Conservation (phyloP, 2,329 filamentous ascomycete genomes). For the Davidsoniella neocaledoniae region DNA sequence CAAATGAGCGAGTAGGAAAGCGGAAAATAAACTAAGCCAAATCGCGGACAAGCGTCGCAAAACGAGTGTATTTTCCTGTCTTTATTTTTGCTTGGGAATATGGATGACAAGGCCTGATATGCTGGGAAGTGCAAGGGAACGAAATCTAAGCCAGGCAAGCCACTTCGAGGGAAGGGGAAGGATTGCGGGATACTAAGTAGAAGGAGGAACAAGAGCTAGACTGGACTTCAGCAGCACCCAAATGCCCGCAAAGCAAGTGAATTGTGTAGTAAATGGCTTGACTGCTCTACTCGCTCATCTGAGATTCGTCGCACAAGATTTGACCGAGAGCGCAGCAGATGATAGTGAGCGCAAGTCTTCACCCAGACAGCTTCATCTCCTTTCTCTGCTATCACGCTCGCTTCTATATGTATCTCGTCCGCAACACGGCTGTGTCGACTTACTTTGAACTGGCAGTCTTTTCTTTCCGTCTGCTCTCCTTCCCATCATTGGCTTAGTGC, state of each 20-base stretch:
- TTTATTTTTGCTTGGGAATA: neutral
- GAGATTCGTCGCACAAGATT: neutral
- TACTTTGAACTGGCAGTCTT: too few relatives aligned
- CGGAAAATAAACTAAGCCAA: conserved; percentile 3
- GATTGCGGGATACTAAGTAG: conserved; percentile 1
- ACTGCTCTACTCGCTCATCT: too few relatives aligned
- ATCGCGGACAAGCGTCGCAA: conserved; percentile 2
- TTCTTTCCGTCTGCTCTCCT: too few relatives aligned
- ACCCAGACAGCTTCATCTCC: neutral
- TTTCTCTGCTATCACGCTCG: too few relatives aligned
- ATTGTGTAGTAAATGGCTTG: too few relatives aligned
- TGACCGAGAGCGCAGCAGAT: neutral
- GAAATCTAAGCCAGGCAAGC: conserved; percentile 4
- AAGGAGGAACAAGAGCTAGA: conserved; percentile 3
- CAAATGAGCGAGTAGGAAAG: conserved; percentile 3
- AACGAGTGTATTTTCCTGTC: neutral
- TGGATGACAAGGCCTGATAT: neutral
- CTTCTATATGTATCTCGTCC: too few relatives aligned
- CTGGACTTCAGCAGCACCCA: neutral
- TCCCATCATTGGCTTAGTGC: too few relatives aligned
- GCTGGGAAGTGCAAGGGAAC: neutral
- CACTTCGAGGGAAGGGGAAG: conserved; percentile 5
- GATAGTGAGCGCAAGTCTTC: too few relatives aligned
- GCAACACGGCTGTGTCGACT: too few relatives aligned
- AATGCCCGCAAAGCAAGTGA: neutral